Base-by-base conservation (phyloP, 2,329 filamentous ascomycete species). In the Fusarium brevicatenulatum region DNA sequence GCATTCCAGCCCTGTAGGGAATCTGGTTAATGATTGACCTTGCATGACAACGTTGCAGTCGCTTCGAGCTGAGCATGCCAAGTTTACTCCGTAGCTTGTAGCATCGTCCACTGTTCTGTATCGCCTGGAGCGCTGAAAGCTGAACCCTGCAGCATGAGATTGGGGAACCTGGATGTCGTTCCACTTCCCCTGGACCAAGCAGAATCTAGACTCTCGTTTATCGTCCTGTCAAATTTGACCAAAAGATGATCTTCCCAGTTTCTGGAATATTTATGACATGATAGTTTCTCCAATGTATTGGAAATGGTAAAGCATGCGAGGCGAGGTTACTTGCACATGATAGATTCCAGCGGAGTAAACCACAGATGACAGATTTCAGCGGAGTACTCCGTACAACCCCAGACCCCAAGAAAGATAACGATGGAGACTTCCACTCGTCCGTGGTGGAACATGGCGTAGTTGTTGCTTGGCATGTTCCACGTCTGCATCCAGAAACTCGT, bases 141-240 rank as follows among this genome's bases (percentile, higher is more conserved):
- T 50, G 25, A 46, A 39, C 40, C 52, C 57, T 60, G 47, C 36
- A 39, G 34, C 32, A 21, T 28, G 23, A 25, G 52, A 47, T 39
- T 63, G 42, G 52, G 53, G 52, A 63, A 39, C 52, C 34, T 39
- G 28, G 59, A 40, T 40, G 7, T 46, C 40, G 34, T 47, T 23
- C 59, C 53, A 46, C 42, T 59, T 19, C 60, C 53, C 60, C 60
- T 63, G 34, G 53, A 47, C 37, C 28, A n/a, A 23, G 21, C 9
- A 15, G 37, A 60, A 32, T 61, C 58, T 62, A 62, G 58, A 44
- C 32, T 44, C 30, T 61, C 58, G 50, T 40, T 19, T 37, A 56
- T 61, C 49, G 49, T 30, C 50, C 32, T 62, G 39, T 30, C 49
- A 43, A 56, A 32, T 55, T 53, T 59, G 34, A 11, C 34, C 9